Evolutionary conservation across 352 stramenopile species (phyloP), one percentile per base, ranked within the genome.

Genomic region (Pythium monospermum): DNA sequence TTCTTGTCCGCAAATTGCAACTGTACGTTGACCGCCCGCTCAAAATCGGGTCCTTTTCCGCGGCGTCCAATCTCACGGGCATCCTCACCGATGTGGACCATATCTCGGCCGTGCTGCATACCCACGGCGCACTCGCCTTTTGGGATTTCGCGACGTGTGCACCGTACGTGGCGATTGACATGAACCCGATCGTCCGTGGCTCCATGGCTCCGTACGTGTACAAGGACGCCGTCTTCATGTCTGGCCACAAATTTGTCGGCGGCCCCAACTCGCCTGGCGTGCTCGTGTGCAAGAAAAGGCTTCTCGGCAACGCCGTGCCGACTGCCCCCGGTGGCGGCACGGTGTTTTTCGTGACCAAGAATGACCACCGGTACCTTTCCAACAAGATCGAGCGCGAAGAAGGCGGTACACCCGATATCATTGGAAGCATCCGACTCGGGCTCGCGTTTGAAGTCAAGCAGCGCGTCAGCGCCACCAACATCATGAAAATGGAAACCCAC

Each of bases 241-340:
- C 74, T 21, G 83, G 85, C 7, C 96, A 99, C 77, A 99, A 99
- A 66, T 91, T 98, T 49, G 60, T 97, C n/a, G 96, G 96, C 26
- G 96, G 94, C 5, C 77, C 85, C 12, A 83, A 78, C 33, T 87
- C 86, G 4, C 85, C 91, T 0, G 92, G 92, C 7, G 79, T 98
- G 5, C 75, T 99, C 25, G 75, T 98, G 8, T 62, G 95, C n/a
- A 98, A 98, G 60, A 93, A 97, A 83, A 56, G 68, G 0, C 68
- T 87, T 10, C 49, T 87, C 1, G 49, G 51, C 8, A 85, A 82
- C 48, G 57, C 62, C 22, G 64, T 72, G 32, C 76, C 77, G 1
- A 70, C 65, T n/a, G 21, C 50, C 1, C 66, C 68, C 6, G 45
- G 84, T 67, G 67, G 67, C 16, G 67, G 67, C 36, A 76, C 67